A percentile compares a stretch with the other conserved stretches of the same genome.
These are phyloP conservation scores for Emergomyces pasteurianus DNA, from an alignment of 2,329 filamentous ascomycete genomes.

Conservation along the genomic window DNA sequence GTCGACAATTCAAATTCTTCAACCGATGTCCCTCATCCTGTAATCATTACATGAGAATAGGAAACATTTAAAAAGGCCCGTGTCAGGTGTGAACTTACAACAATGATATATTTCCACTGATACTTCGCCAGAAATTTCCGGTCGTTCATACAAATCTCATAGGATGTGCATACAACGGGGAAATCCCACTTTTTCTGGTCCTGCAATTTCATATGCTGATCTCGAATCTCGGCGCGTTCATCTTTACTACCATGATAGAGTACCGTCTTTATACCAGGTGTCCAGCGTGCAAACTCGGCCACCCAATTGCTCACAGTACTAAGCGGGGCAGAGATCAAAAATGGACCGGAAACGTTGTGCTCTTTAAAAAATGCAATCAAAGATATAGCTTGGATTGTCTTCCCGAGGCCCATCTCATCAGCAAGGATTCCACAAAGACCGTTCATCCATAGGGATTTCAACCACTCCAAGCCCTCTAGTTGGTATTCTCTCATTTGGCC, in stretches of 20 bases:
- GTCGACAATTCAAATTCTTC: constrained; percentile 89
- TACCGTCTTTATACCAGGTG: constrained; percentile 73
- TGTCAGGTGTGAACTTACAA: constrained; percentile 40
- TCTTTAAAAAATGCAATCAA: constrained; percentile 80
- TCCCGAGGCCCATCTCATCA: constrained; percentile 89
- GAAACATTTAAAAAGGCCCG: neutral
- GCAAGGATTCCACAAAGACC: constrained; percentile 84
- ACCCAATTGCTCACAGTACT: constrained; percentile 95
- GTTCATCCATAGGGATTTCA: constrained; percentile 71
- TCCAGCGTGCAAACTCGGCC: constrained; percentile 84
- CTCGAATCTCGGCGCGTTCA: constrained; percentile 64
- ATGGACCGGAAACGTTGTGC: constrained; percentile 76
- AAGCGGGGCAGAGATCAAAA: constrained; percentile 78
- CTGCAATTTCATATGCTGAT: constrained; percentile 53
- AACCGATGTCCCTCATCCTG: constrained; percentile 91
- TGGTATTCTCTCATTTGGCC: constrained; percentile 93
- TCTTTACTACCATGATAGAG: constrained; percentile 80
- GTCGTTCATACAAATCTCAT: constrained; percentile 92
- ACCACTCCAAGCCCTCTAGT: constrained; percentile 87
- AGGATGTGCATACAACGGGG: constrained; percentile 85
- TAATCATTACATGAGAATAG: constrained; percentile 9
- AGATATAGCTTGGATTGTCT: constrained; percentile 84
- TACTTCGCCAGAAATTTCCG: constrained; percentile 69
- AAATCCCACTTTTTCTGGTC: constrained; percentile 61
- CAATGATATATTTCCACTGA: constrained; percentile 95